phyloP scores from a whole-genome alignment of 1,284 basidiomycete species.

The Fomitiporia mediterranea region DNA sequence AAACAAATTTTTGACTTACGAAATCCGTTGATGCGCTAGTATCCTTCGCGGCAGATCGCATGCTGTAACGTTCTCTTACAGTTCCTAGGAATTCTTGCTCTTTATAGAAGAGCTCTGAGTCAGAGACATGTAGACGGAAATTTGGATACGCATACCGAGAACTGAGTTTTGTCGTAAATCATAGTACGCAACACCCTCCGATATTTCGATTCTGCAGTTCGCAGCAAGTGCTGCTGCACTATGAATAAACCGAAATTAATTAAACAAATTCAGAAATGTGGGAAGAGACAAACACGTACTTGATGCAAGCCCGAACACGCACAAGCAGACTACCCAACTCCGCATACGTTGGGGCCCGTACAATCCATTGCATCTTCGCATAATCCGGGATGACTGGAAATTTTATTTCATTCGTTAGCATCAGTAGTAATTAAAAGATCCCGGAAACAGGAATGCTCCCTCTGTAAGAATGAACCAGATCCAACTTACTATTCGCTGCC shows the following conservation, averaged over 20 bases:
- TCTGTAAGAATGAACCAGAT: not conserved
- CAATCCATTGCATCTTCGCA: conserved; percentile 63
- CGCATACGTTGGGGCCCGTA: conserved; percentile 64
- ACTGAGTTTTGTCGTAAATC: conserved; percentile 64
- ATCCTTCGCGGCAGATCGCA: conserved; percentile 45
- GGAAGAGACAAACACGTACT: conserved; percentile 39
- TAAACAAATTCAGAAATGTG: not conserved
- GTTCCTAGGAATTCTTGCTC: conserved; percentile 55
- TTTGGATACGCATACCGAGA: conserved; percentile 39
- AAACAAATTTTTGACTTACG: conserved; percentile 38
- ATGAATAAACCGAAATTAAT: not conserved
- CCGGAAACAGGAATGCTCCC: not conserved
- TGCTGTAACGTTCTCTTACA: conserved; percentile 47
- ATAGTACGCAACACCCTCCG: conserved; percentile 35
- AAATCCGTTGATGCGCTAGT: conserved; percentile 70
- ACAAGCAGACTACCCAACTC: conserved; percentile 53
- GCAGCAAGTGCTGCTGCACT: conserved; percentile 71
- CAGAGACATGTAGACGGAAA: not conserved
- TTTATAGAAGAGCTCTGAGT: conserved; percentile 24
- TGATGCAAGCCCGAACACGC: conserved; percentile 66
- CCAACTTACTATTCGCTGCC: conserved; percentile 49
- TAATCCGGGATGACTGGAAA: conserved; percentile 73
- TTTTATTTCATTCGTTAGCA: not conserved
- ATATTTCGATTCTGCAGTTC: conserved; percentile 56
- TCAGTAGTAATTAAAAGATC: no score